phyloP scores from a whole-genome alignment of 2,329 filamentous ascomycete genomes.

The Paecilomyces sp. region DNA sequence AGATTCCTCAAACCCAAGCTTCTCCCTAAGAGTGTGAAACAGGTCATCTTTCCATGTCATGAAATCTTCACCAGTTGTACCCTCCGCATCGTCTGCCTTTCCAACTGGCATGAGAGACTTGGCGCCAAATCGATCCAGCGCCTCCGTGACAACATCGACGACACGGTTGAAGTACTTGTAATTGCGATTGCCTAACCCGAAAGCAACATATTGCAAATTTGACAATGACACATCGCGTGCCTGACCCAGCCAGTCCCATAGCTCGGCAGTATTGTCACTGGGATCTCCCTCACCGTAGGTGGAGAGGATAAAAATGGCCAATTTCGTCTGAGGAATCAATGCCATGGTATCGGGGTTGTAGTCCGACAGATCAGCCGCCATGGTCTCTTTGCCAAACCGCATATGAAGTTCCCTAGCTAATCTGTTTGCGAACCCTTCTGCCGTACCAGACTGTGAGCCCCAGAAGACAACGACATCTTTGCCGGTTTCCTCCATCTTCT shows the following conservation, averaged over 20 bases:
- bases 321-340: slow-evolving; percentile 69
- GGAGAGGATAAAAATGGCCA: slow-evolving; percentile 83
- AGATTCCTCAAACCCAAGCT: slow-evolving; percentile 77
- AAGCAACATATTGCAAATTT: slow-evolving; percentile 68
- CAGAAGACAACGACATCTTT: slow-evolving; percentile 86
- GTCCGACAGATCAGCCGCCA: slow-evolving; percentile 89
- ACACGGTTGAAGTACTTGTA: slow-evolving; percentile 97
- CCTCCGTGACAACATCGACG: slow-evolving; percentile 76
- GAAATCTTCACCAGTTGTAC: slow-evolving; percentile 95
- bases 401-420: slow-evolving; percentile 87
- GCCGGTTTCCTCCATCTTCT: slow-evolving; percentile 33
- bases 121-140: slow-evolving; percentile 67
- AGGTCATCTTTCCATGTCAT: slow-evolving; percentile 93
- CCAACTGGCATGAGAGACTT: slow-evolving; percentile 70
- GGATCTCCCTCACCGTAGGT: slow-evolving; percentile 96
- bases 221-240: slow-evolving; percentile 67
- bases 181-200: slow-evolving; percentile 91
- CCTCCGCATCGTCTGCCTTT: slow-evolving; percentile 86
- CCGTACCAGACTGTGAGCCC: slow-evolving; percentile 89
- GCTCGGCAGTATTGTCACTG: slow-evolving; percentile 90
- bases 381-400: slow-evolving; percentile 84
- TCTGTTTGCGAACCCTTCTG: slow-evolving; percentile 86
- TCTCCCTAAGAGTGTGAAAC: slow-evolving; percentile 69
- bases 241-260: slow-evolving; percentile 75
- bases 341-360: slow-evolving; percentile 87